Percentiles rank a stretch among this genome's conserved stretches.
Conservation (phyloP, 495 filamentous ascomycete species). For the Symbiotaphrina buchneri region DNA sequence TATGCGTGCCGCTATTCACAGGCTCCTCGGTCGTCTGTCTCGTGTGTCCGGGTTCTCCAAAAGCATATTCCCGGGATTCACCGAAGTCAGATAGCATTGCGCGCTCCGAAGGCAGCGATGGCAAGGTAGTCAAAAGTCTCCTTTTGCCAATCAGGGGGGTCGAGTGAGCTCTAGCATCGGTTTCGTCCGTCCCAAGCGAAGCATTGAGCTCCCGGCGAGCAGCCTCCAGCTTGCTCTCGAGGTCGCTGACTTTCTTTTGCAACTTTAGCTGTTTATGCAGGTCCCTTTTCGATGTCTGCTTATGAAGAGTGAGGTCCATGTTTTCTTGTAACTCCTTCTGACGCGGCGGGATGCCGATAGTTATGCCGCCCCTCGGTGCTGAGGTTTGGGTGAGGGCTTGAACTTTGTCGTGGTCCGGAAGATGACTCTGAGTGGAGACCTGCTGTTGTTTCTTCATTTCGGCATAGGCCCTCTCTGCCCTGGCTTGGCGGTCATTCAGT, state of each 20-base stretch:
- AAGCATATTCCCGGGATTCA: not conserved
- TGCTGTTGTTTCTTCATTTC: constrained; percentile 37
- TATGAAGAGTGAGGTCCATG: constrained; percentile 18
- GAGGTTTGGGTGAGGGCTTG: constrained; percentile 14
- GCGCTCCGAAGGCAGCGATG: constrained; percentile 36
- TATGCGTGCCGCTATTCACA: no score
- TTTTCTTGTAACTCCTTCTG: constrained; percentile 4
- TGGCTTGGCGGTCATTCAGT: constrained; percentile 17
- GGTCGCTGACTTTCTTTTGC: constrained; percentile 38
- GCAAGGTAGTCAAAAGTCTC: constrained; percentile 31
- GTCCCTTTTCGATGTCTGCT: constrained; percentile 34
- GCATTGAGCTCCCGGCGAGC: constrained; percentile 34
- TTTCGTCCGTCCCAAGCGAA: constrained; percentile 20
- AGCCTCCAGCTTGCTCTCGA: constrained; percentile 34
- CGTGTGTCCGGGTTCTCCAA: no score
- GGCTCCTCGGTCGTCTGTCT: no score
- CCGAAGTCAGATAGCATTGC: constrained; percentile 7
- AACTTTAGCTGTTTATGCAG: constrained; percentile 36
- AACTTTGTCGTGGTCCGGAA: constrained; percentile 2
- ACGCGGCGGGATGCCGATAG: constrained; percentile 8
- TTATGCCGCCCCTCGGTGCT: no score
- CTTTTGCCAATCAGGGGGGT: constrained; percentile 12
- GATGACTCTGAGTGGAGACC: constrained; percentile 17
- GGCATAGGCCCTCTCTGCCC: constrained; percentile 32
- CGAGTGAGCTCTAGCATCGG: constrained; percentile 10